These are phyloP conservation scores for Didymella pinodella DNA, from an alignment of 2,329 filamentous ascomycete genomes.

Conservation along the genomic window DNA sequence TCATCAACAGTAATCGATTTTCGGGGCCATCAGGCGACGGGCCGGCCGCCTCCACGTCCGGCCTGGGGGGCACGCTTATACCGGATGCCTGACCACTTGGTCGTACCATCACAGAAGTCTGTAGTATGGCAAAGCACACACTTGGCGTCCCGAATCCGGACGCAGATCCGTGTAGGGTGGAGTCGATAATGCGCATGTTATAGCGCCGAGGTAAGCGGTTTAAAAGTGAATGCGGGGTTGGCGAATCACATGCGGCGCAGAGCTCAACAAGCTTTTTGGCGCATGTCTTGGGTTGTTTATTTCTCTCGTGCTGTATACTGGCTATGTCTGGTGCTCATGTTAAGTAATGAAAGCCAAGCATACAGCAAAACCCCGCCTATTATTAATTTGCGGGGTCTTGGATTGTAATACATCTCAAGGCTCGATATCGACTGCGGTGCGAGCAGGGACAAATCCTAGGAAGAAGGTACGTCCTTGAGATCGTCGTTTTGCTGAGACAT, in stretches of 20 bases:
- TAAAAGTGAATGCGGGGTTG: slow-evolving; percentile 26
- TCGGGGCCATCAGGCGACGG: slow-evolving; percentile 29
- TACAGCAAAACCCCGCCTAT: slow-evolving; percentile 24
- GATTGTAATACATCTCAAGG: not conserved
- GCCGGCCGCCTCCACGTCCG: slow-evolving; percentile 27
- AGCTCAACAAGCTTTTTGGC: slow-evolving; percentile 24
- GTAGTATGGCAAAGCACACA: not conserved
- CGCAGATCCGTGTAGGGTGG: slow-evolving; percentile 7
- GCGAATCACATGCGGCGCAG: slow-evolving; percentile 21
- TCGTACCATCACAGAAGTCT: not conserved
- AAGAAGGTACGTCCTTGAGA: not conserved
- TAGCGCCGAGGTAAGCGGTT: slow-evolving; percentile 24
- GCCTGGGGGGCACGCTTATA: slow-evolving; percentile 18
- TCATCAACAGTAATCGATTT: slow-evolving; percentile 20
- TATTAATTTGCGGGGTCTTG: slow-evolving; percentile 24
- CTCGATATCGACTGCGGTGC: not conserved
- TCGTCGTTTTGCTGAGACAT: not conserved
- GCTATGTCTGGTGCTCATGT: slow-evolving; percentile 12
- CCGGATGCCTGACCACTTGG: too few species aligned
- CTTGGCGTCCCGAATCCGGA: slow-evolving; percentile 14
- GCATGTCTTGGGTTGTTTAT: slow-evolving; percentile 30
- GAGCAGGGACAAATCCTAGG: not conserved
- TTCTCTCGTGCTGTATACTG: not conserved
- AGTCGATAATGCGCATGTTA: slow-evolving; percentile 9
- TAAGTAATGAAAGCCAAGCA: slow-evolving; percentile 17